Evolutionary conservation across 257 asterid genomes (phyloP), one percentile per base, ranked within the genome.

Genomic region (Verbascum thapsus): DNA sequence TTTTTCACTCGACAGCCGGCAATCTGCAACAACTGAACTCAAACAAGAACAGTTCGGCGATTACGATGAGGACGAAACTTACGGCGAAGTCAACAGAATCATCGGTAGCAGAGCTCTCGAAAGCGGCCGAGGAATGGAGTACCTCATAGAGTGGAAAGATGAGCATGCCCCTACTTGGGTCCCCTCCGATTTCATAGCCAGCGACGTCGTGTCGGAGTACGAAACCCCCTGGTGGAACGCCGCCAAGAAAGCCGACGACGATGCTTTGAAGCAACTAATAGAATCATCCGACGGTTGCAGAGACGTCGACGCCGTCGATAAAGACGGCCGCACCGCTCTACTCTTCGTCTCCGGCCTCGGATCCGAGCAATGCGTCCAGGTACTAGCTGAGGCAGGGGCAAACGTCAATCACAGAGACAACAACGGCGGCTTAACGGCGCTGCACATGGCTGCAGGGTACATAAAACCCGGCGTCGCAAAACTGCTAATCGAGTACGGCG

Each of bases 141-240:
- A 92, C 63, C 38, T 92, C 13, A 92, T 92, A 3, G 88, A 92
- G 76, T 92, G 98, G 97, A 85, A 83, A 64, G 98, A 92, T 78
- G 95, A 82, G 5, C 94, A 89, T 59, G 80, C 85, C 35, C 98
- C 97, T 23, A 89, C 97, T 0, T 92, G 98, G 98, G 95, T 87
- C 57, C 98, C 98, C 3, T 81, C 91, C n/a, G 83, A 92, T 23
- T 92, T 3, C 83, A 76, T 89, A 0, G 97, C 98, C 50, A 74
- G 58, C 11, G 97, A 92, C 63, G 96, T 92, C 39, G 84, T 92
- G 0, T 76, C 96, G 15, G 98, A 92, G 73, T 92, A 81, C 74
- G 97, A 92, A 45, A 82, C 94, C 1, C 88, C 96, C 10, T 92
- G 97, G 99, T 92, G 99, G 99, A 85, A 71, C 47, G 97, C 94